These are phyloP conservation scores for Anisodus tanguticus DNA, from an alignment of 257 asterid genomes.

Conservation along the genomic window DNA sequence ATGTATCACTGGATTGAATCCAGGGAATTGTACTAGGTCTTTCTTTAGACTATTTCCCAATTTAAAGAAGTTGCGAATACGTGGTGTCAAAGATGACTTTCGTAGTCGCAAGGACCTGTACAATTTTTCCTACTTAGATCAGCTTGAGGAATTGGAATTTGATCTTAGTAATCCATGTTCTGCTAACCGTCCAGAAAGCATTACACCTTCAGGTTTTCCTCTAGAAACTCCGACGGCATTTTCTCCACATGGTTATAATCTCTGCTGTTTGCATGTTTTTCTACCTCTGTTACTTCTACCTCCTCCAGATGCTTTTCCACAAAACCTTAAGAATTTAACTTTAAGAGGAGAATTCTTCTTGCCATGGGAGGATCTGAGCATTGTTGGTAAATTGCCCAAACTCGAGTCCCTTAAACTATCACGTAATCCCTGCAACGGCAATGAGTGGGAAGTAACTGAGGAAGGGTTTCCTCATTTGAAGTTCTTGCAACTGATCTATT, in stretches of 20 bases:
- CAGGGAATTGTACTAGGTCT: conserved; percentile 26
- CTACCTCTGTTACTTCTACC: background rate
- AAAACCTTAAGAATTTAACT: conserved; percentile 16
- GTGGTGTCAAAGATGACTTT: background rate
- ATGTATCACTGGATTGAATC: conserved; percentile 29
- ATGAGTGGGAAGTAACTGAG: background rate
- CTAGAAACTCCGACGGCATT: background rate
- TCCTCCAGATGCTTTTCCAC: conserved; percentile 34
- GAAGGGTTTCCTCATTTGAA: background rate
- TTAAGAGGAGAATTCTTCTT: background rate
- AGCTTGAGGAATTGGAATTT: conserved; percentile 35
- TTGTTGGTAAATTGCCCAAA: background rate
- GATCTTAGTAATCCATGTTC: too few relatives aligned
- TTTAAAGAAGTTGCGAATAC: conserved; percentile 33
- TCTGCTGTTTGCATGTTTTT: too few relatives aligned
- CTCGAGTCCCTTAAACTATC: background rate
- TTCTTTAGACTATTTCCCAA: conserved; percentile 32
- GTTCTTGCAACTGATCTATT: background rate
- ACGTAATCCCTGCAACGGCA: background rate
- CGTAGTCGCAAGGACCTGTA: background rate
- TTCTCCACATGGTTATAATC: too few relatives aligned
- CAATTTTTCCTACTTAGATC: conserved; percentile 31
- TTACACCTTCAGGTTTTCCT: background rate
- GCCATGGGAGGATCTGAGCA: background rate
- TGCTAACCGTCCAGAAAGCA: background rate